Conservation (phyloP, 306 rosid species). For the barrel medic (Medicago truncatula) region MtrunA17r5.0-ANR NC_053043.1:4459501-4460000, state of each 20-base stretch:
- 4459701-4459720: too few species aligned
- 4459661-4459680: too few species aligned
- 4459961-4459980: not conserved
- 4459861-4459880: too few species aligned
- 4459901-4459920: not conserved
- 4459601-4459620: not conserved
- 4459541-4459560: not conserved
- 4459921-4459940: not conserved
- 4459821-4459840: not conserved
- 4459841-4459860: too few species aligned
- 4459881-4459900: too few species aligned
- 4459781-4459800: not conserved
- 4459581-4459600: not conserved
- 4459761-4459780: not conserved
- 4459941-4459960: not conserved
- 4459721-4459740: too few species aligned
- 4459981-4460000: not conserved
- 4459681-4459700: too few species aligned
- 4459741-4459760: not conserved
- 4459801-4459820: not conserved
- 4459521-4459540: conserved; percentile 62
- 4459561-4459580: not conserved
- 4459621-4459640: not conserved
- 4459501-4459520: conserved; percentile 58
- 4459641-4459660: too few species aligned